Evolutionary conservation across 1,139 yeast genomes (phyloP).

Genomic region (Diutina neorugosa): DNA sequence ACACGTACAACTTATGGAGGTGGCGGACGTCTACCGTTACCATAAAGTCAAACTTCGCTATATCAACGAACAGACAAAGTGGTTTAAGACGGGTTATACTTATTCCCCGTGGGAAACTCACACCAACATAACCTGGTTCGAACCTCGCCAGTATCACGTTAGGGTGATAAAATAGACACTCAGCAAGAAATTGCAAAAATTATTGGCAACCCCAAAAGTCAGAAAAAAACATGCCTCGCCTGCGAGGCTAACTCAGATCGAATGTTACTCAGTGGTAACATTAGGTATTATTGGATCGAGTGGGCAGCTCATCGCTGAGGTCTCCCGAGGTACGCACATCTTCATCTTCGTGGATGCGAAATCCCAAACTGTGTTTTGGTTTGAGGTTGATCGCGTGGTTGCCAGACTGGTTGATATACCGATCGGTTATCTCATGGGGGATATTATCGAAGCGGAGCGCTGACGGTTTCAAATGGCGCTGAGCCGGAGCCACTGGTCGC

Average conservation of each 20-base stretch:
- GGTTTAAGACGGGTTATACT: neutral
- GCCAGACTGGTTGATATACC: neutral
- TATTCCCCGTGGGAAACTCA: neutral
- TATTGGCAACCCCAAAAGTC: neutral
- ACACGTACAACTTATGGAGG: neutral
- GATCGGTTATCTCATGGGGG: slow-evolving; percentile 1
- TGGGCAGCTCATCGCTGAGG: neutral
- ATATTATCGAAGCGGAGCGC: neutral
- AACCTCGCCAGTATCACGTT: neutral
- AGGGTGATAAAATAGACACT: neutral
- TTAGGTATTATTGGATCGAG: neutral
- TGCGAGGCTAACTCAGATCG: neutral
- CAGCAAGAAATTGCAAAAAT: neutral
- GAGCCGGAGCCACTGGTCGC: neutral
- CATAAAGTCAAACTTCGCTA: neutral
- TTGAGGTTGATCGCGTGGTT: neutral
- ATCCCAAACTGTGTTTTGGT: slow-evolving; percentile 1
- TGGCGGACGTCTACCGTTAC: neutral
- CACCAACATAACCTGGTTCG: neutral
- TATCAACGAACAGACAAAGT: neutral
- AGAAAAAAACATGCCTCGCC: neutral
- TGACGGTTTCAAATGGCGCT: neutral
- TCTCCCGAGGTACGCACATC: neutral
- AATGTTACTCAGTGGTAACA: neutral
- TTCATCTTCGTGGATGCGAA: neutral